A percentile compares a stretch with the other conserved stretches of the same genome.
phyloP scores from a whole-genome alignment of 495 filamentous ascomycete genomes.

The Penicillium paxilli region DNA sequence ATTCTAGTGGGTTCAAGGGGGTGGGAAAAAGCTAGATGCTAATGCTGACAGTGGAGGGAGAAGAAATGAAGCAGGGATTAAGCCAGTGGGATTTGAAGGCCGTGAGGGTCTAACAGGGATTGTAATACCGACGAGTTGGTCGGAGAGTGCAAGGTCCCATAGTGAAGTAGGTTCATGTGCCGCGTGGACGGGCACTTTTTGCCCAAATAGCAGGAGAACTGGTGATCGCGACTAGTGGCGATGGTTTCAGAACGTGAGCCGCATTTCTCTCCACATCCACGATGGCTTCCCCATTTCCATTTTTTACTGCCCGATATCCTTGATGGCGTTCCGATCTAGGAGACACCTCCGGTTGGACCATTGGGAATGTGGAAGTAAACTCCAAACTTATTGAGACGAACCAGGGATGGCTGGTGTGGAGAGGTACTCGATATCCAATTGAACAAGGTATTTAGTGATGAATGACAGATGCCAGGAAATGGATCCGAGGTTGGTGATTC shows the following conservation, averaged over 20 bases:
- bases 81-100: no score
- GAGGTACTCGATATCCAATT: neutral
- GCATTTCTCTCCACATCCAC: neutral
- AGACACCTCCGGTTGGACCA: neutral
- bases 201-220: neutral
- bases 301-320: neutral
- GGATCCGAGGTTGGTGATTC: no score
- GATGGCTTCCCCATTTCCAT: neutral
- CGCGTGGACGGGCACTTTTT: neutral
- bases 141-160: neutral
- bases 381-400: neutral
- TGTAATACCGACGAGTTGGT: no score
- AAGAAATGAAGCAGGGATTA: no score
- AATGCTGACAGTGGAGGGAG: no score
- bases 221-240: slow-evolving; percentile 2
- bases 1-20: neutral
- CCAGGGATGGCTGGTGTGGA: neutral
- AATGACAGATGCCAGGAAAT: neutral
- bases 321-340: neutral
- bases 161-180: neutral
- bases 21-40: no score
- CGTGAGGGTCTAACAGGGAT: neutral
- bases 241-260: neutral
- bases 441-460: neutral
- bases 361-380: neutral